Evolutionary conservation across 345 rosid species (phyloP).

Genomic region (Carallia pectinifolia): DNA sequence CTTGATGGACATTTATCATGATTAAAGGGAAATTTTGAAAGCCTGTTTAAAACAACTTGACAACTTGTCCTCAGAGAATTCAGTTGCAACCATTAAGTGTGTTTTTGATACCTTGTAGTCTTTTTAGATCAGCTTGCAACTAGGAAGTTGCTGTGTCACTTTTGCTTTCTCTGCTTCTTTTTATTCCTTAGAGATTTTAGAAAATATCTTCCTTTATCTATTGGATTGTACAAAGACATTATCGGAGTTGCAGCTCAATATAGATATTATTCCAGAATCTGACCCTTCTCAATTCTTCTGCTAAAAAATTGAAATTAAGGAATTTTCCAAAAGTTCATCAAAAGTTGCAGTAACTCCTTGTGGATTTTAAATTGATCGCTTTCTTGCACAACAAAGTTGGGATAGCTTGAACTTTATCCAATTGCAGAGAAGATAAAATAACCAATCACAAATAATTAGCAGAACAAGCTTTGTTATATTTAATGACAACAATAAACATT

Average conservation of each 20-base stretch:
- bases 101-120: neutral
- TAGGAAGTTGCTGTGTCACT: neutral
- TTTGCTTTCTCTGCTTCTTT: neutral
- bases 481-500: conserved; percentile 9
- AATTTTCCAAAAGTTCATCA: too few species aligned
- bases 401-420: too few species aligned
- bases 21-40: neutral
- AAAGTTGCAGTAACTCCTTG: too few species aligned
- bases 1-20: neutral
- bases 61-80: neutral
- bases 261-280: too few species aligned
- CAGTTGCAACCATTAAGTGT: neutral
- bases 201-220: neutral
- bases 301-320: too few species aligned
- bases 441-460: conserved; percentile 20
- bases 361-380: too few species aligned
- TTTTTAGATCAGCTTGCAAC: neutral
- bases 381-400: too few species aligned
- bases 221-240: neutral
- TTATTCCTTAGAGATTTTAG: neutral
- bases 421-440: conserved; percentile 11
- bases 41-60: conserved; percentile 7
- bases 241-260: too few species aligned
- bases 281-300: too few species aligned
- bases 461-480: conserved; percentile 22